Conservation (phyloP, 441 rosid genomes). For the Brassica balearica region DNA sequence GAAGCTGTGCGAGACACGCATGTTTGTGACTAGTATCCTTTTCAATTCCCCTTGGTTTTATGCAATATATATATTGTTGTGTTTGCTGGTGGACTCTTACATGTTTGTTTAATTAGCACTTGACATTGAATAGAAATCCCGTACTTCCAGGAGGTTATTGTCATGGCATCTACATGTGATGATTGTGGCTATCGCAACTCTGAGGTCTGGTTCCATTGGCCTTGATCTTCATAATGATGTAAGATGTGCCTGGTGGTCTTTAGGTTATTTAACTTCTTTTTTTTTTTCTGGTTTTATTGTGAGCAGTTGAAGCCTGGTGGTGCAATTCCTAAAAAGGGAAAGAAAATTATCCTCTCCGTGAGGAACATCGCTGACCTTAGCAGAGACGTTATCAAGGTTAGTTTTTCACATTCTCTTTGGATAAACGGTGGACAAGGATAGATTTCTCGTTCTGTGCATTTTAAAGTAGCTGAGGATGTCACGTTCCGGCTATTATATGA, state of each 20-base stretch:
- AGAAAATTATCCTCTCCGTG: slow-evolving; percentile 66
- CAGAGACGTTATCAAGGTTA: slow-evolving; percentile 97
- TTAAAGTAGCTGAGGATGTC: slow-evolving; percentile 1
- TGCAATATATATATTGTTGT: neutral
- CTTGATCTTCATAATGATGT: neutral
- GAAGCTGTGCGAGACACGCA: slow-evolving; percentile 78
- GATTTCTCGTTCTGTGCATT: neutral
- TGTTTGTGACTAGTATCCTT: slow-evolving; percentile 99
- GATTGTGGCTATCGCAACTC: slow-evolving; percentile 94
- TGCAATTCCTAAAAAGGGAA: slow-evolving; percentile 83
- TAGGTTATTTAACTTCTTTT: slow-evolving; percentile 13
- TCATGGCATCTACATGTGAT: slow-evolving; percentile 97
- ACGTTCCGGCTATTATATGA: neutral
- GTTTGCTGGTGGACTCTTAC: slow-evolving; percentile 13
- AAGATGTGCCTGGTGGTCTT: slow-evolving; percentile 1
- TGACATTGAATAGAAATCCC: slow-evolving; percentile 81
- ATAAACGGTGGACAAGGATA: neutral
- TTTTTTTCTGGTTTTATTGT: slow-evolving; percentile 6
- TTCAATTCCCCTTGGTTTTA: neutral
- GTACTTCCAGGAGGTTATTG: slow-evolving; percentile 96
- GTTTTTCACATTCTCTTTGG: slow-evolving; percentile 17
- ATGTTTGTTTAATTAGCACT: slow-evolving; percentile 49
- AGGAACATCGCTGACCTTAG: slow-evolving; percentile 70
- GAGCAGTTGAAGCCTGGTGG: slow-evolving; percentile 95
- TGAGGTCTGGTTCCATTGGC: slow-evolving; percentile 64